Evolutionary conservation across 441 rosid species (phyloP).

Genomic region (Populus hybrid): DNA sequence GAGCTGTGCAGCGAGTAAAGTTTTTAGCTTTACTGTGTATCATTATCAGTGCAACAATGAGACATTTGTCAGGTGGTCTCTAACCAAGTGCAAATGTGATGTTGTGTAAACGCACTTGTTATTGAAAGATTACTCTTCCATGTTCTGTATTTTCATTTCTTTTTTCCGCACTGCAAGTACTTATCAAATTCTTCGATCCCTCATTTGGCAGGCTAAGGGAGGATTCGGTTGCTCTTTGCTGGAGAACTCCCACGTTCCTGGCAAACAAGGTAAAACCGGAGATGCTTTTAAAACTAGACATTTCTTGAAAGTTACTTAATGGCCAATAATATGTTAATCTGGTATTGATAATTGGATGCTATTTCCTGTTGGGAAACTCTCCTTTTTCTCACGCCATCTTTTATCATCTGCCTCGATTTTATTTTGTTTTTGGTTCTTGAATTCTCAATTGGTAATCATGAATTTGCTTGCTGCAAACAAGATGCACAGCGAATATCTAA

Average conservation of each 20-base stretch:
- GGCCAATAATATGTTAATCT: background rate
- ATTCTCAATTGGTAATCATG: background rate
- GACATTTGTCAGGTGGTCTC: no score
- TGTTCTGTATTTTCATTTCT: background rate
- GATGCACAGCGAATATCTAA: background rate
- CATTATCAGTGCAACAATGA: no score
- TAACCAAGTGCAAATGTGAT: no score
- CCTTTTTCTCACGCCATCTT: no score
- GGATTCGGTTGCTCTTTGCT: constrained; percentile 47
- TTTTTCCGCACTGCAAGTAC: background rate
- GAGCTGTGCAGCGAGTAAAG: background rate
- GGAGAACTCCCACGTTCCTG: constrained; percentile 61
- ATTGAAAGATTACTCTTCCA: no score
- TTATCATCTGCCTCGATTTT: no score
- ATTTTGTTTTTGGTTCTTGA: background rate
- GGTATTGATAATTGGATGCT: background rate
- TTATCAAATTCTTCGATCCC: background rate
- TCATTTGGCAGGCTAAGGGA: constrained; percentile 49
- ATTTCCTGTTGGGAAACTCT: no score
- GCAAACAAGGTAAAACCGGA: constrained; percentile 38
- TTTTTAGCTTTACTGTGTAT: background rate
- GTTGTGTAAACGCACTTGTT: no score
- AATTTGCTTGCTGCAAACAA: background rate
- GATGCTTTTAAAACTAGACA: background rate
- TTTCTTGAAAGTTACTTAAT: background rate